Percentiles rank a stretch among this genome's conserved stretches.
Evolutionary conservation across 176 grass and related monocot genomes (phyloP).

Genomic region (Phyllostachys edulis): DNA sequence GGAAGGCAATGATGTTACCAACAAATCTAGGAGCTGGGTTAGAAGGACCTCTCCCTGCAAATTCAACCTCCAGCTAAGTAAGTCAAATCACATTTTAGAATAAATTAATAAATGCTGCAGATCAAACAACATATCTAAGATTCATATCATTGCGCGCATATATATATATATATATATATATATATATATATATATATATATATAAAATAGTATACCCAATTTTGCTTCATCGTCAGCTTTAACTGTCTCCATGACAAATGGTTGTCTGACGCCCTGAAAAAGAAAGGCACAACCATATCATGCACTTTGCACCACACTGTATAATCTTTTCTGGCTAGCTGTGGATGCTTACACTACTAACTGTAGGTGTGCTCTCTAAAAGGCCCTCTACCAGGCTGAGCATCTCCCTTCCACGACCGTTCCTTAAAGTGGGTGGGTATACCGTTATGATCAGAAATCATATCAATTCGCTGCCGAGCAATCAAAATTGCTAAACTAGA

Average conservation of each 20-base stretch:
- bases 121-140: too few species aligned
- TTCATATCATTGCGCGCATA: too few species aligned
- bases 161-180: too few species aligned
- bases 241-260: slow-evolving; percentile 92
- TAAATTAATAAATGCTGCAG: background rate
- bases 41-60: slow-evolving; percentile 76
- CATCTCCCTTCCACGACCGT: slow-evolving; percentile 84
- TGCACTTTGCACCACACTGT: background rate
- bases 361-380: slow-evolving; percentile 74
- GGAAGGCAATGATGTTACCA: slow-evolving; percentile 75
- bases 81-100: background rate
- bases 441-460: background rate
- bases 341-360: slow-evolving; percentile 58
- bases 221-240: slow-evolving; percentile 94
- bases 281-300: background rate
- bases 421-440: slow-evolving; percentile 39
- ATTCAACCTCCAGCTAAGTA: background rate
- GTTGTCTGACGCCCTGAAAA: slow-evolving; percentile 67
- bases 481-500: background rate
- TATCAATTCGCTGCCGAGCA: background rate
- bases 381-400: slow-evolving; percentile 72
- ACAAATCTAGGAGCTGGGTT: slow-evolving; percentile 76
- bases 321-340: background rate
- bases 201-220: slow-evolving; percentile 63
- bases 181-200: too few species aligned